Evolutionary conservation across 2,329 filamentous ascomycete species (phyloP).

Genomic region (Cordyceps tenuipes): DNA sequence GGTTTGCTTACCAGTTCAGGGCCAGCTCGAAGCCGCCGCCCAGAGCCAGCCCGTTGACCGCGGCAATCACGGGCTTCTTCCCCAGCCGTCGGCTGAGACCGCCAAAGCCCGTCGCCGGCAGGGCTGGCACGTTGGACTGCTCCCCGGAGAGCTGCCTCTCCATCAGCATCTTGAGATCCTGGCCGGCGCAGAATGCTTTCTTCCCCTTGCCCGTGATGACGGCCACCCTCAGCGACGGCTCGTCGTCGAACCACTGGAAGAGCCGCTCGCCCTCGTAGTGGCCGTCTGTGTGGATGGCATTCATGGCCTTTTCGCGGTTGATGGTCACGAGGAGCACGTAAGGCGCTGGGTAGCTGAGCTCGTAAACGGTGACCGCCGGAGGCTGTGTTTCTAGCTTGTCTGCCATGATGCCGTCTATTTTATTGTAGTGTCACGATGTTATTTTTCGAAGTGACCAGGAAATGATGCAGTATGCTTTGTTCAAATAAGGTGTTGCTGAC

Average conservation of each 20-base stretch:
- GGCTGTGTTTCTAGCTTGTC: slow-evolving; percentile 13
- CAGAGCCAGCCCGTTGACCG: slow-evolving; percentile 49
- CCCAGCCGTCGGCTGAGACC: slow-evolving; percentile 47
- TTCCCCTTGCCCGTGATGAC: slow-evolving; percentile 43
- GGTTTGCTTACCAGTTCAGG: slow-evolving; percentile 42
- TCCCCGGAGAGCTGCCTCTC: slow-evolving; percentile 18
- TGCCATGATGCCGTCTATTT: slow-evolving; percentile 6
- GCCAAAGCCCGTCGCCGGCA: slow-evolving; percentile 33
- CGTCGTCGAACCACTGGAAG: slow-evolving; percentile 45
- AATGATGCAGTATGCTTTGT: not conserved
- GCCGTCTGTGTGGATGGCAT: slow-evolving; percentile 33
- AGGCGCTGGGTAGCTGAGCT: slow-evolving; percentile 36
- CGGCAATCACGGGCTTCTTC: slow-evolving; percentile 53
- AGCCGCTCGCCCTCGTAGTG: slow-evolving; percentile 41
- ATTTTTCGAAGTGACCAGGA: not conserved
- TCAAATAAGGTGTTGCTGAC: not conserved
- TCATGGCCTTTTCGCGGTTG: slow-evolving; percentile 40
- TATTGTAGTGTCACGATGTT: not conserved
- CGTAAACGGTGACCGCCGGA: slow-evolving; percentile 13
- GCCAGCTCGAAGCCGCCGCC: slow-evolving; percentile 51
- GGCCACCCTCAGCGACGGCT: slow-evolving; percentile 38
- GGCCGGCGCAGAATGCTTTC: slow-evolving; percentile 46
- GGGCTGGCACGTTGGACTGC: slow-evolving; percentile 11
- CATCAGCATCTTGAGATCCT: slow-evolving; percentile 46
- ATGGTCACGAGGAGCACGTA: slow-evolving; percentile 45